Conservation (phyloP, 345 rosid genomes). For the Pistacia vera region DNA sequence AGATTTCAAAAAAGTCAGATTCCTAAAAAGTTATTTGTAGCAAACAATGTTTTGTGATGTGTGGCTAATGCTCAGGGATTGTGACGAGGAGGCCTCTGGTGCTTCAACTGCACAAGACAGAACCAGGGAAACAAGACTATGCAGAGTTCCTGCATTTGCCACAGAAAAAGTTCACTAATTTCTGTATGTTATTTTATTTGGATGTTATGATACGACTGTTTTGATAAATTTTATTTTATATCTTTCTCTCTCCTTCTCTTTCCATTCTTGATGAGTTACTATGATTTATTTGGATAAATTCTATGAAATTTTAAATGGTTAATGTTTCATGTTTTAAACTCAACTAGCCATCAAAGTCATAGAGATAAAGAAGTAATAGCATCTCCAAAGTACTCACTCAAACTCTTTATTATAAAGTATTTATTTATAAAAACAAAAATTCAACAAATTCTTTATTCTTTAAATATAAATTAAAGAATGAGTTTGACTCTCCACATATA, state of each 20-base stretch:
- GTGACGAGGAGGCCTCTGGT: slow-evolving; percentile 78
- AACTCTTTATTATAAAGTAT: no score
- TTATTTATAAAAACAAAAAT: no score
- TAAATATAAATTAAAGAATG: no score
- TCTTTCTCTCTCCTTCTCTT: not conserved
- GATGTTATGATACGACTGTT: not conserved
- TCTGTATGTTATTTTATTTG: slow-evolving; percentile 30
- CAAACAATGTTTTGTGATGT: not conserved
- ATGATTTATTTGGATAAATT: not conserved
- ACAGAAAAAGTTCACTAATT: slow-evolving; percentile 45
- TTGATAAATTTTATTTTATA: not conserved
- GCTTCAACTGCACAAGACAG: slow-evolving; percentile 62
- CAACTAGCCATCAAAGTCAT: not conserved
- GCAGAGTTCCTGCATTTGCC: slow-evolving; percentile 74
- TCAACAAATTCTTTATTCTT: no score
- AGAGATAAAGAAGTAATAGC: not conserved
- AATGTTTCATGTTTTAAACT: not conserved
- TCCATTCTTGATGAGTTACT: not conserved
- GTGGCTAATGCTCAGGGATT: slow-evolving; percentile 43
- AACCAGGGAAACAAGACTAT: slow-evolving; percentile 48
- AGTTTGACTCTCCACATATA: no score
- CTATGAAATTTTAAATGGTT: no score
- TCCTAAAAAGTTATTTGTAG: not conserved
- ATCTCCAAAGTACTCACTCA: no score
- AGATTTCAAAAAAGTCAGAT: not conserved